Base-by-base conservation (phyloP, 371 early-diverging fungal genomes). In the Amoeboaphelidium protococcarum region DNA sequence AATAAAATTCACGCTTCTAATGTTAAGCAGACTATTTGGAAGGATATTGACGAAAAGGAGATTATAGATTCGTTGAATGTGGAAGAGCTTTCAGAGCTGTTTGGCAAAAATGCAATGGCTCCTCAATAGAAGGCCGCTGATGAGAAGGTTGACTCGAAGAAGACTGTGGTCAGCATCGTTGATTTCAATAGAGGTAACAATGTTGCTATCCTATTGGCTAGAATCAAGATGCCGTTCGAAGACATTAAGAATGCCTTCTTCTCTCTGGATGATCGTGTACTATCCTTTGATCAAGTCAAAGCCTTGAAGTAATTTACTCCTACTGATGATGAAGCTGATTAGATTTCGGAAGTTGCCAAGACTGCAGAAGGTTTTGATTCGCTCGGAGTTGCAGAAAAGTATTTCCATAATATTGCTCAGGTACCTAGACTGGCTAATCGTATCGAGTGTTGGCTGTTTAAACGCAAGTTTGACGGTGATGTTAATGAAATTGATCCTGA, bases 401-500 rank as follows among this genome's bases (percentile, higher is more conserved):
- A 13, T 19, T 16, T 42, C 19, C 21, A 4, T 4, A 4, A 16
- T 13, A 16, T 42, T 16, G 10, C 4, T 10, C 42, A 13, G 21
- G 42, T 42, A 22, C 42, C 42, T 13, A 42, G 42, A 19, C 4
- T 16, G 10, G 4, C 16, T 13, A 10, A 42, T 10, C 4, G 42
- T 13, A 4, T 42, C 6, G 4, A 42, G 21, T 16, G 20, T 19
- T 42, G 16, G 42, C 4, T 42, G 10, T 42, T 42, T 4, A 42
- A 42, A 22, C 4, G 21, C 6, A 42, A 19, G 21, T 19, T 42
- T 10, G 4, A 12, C 22, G 19, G 4, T 16, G 22, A 22, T 6
- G 4, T 4, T 6, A 21, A 42, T 19, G 42, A 42, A 19, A 21
- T 22, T 19, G 22, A 4, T 19, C 42, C 42, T 21, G 68, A 73